Evolutionary conservation across 768 basidiomycete species (phyloP), one percentile per base, ranked within the genome.

Genomic region (Leucocoprinus birnbaumii): DNA sequence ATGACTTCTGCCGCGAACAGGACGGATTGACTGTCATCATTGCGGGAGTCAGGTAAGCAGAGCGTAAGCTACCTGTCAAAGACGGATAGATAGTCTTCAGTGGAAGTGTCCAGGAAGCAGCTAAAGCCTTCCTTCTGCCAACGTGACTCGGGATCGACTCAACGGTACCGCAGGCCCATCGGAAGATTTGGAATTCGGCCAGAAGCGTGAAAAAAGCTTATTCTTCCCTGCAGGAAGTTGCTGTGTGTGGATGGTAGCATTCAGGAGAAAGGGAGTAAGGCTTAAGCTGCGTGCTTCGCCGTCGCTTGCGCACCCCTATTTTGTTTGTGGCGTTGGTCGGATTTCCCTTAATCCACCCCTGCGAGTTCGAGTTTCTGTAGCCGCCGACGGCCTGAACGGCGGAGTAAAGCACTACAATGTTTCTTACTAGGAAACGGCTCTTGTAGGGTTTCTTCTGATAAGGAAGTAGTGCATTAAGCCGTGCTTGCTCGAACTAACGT

Each of bases 321-420:
- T 24, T 40, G 31, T 31, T 5, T 41, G 53, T 48, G 53, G 53
- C 53, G 53, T 22, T 8, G 18, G 26, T 38, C 24, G 52, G 24
- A 38, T 19, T 48, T 31, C 38, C 21, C 37, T 48, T 21, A 11
- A 27, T 2, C 53, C 53, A 55, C n/a, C 44, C 44, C 37, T 48
- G 45, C 22, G 40, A 25, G 22, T 54, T 54, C 53, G 37, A 47
- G 9, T 35, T 42, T 49, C 41, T 43, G 40, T 31, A 10, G 42
- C 54, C 54, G 47, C 47, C 40, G 54, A 43, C 49, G 26, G 54
- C 27, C 54, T 48, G 47, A 42, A 38, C 46, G 53, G 53, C 53
- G 53, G 46, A 55, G 35, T 48, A 55, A 49, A 48, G 31, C 31
- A 31, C 6, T 5, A 31, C 11, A 11, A 11, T 31, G 31, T 31